Percentiles rank a stretch among this genome's conserved stretches.
phyloP scores from a whole-genome alignment of 2,329 filamentous ascomycete genomes.

The Didymella segeticola region DNA sequence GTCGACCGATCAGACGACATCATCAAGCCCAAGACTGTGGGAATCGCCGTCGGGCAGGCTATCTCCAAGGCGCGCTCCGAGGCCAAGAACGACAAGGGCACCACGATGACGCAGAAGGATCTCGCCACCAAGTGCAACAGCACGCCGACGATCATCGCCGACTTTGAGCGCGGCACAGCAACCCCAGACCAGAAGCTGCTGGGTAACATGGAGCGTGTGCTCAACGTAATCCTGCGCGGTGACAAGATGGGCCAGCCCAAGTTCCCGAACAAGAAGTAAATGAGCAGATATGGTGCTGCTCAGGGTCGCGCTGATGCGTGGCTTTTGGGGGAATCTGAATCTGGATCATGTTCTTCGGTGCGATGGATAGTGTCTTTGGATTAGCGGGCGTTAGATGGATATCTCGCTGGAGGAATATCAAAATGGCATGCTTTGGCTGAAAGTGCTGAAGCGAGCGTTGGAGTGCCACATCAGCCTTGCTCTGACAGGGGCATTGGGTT shows the following conservation, averaged over 20 bases:
- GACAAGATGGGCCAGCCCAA: slow-evolving; percentile 83
- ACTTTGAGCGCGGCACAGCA: slow-evolving; percentile 83
- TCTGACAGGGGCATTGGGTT: slow-evolving; percentile 4
- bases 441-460: neutral
- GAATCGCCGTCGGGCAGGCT: slow-evolving; percentile 78
- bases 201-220: slow-evolving; percentile 76
- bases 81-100: slow-evolving; percentile 77
- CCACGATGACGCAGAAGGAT: slow-evolving; percentile 85
- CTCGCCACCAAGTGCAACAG: slow-evolving; percentile 89
- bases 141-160: slow-evolving; percentile 77
- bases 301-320: slow-evolving; percentile 3
- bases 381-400: slow-evolving; percentile 42
- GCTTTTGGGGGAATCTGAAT: neutral
- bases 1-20: slow-evolving; percentile 98
- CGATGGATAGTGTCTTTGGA: slow-evolving; percentile 23
- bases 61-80: slow-evolving; percentile 81
- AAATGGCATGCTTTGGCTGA: slow-evolving; percentile 10
- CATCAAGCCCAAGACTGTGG: slow-evolving; percentile 90
- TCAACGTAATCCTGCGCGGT: slow-evolving; percentile 88
- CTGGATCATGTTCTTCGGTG: slow-evolving; percentile 1
- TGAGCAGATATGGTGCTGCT: slow-evolving; percentile 51
- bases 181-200: slow-evolving; percentile 85
- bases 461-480: slow-evolving; percentile 21
- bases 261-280: slow-evolving; percentile 71
- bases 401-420: slow-evolving; percentile 25